phyloP scores from a whole-genome alignment of 2,329 filamentous ascomycete genomes.

The Aspergillus ibericus region DNA sequence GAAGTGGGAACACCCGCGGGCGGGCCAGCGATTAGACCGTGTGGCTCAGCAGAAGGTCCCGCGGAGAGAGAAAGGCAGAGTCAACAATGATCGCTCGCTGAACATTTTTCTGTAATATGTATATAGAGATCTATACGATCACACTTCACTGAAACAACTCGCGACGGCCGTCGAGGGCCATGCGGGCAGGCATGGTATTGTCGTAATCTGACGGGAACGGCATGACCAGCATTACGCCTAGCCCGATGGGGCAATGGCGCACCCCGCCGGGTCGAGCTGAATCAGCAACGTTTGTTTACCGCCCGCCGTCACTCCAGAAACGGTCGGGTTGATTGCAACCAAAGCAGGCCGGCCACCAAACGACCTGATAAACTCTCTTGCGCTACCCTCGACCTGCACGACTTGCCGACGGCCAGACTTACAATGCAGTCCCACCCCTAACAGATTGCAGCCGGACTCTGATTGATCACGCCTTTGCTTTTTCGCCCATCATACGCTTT shows the following conservation, averaged over 20 bases:
- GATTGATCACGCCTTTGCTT: slow-evolving; percentile 10
- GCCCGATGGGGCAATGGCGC: slow-evolving; percentile 13
- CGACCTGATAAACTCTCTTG: not conserved
- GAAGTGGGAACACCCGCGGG: slow-evolving; percentile 14
- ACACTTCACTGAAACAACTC: not conserved
- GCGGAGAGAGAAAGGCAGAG: not conserved
- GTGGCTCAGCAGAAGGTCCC: not conserved
- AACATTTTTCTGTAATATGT: not conserved
- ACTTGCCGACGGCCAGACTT: slow-evolving; percentile 6
- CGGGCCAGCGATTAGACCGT: slow-evolving; percentile 4
- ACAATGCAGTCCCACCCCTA: slow-evolving; percentile 17
- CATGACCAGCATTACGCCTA: slow-evolving; percentile 16
- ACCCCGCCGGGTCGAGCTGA: slow-evolving; percentile 22
- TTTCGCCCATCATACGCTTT: slow-evolving; percentile 5
- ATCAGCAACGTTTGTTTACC: slow-evolving; percentile 38
- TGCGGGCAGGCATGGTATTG: not conserved
- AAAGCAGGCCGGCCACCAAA: not conserved
- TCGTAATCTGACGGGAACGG: slow-evolving; percentile 3
- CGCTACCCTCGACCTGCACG: not conserved
- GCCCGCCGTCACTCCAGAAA: slow-evolving; percentile 34
- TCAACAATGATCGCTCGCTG: not conserved
- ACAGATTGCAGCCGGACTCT: slow-evolving; percentile 12
- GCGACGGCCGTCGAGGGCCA: not conserved
- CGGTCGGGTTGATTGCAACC: slow-evolving; percentile 13
- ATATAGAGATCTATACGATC: not conserved